Evolutionary conservation across 1,139 yeast genomes (phyloP).

Genomic region (Ogataea hybrid): DNA sequence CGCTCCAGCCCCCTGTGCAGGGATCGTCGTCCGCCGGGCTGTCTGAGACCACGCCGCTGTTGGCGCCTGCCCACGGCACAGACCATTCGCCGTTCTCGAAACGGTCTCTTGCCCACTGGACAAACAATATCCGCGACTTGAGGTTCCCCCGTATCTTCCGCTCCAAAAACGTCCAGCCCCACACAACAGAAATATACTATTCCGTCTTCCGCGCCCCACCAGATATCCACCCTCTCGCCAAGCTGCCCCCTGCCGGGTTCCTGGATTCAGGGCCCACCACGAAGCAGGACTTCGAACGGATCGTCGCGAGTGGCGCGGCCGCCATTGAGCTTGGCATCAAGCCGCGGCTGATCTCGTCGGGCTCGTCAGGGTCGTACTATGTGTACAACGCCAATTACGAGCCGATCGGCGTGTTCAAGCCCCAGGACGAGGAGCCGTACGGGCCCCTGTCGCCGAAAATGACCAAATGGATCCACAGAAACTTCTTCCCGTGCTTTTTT

Average conservation of each 20-base stretch:
- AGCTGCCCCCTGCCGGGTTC: conserved; percentile 34
- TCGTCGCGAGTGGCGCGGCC: conserved; percentile 40
- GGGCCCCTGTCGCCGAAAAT: conserved; percentile 79
- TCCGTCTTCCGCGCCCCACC: conserved; percentile 49
- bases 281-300: conserved; percentile 34
- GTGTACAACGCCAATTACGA: conserved; percentile 38
- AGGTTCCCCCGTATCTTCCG: conserved; percentile 16
- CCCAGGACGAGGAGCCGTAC: conserved; percentile 80
- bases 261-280: conserved; percentile 33
- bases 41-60: conserved; percentile 8
- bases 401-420: conserved; percentile 65
- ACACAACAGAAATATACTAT: conserved; percentile 41
- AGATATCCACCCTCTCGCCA: conserved; percentile 28
- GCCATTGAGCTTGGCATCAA: conserved; percentile 42
- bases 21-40: neutral
- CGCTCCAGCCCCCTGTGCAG: neutral
- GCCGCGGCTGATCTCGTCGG: conserved; percentile 59
- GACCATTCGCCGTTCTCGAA: conserved; percentile 10
- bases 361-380: conserved; percentile 74
- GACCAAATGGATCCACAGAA: conserved; percentile 78
- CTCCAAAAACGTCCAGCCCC: conserved; percentile 14
- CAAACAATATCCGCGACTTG: conserved; percentile 3
- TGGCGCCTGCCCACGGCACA: neutral
- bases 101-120: conserved; percentile 15
- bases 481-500: conserved; percentile 73